Evolutionary conservation across 108 stramenopile species (phyloP), one percentile per base, ranked within the genome.

Genomic region (Cyclotella sp.): DNA sequence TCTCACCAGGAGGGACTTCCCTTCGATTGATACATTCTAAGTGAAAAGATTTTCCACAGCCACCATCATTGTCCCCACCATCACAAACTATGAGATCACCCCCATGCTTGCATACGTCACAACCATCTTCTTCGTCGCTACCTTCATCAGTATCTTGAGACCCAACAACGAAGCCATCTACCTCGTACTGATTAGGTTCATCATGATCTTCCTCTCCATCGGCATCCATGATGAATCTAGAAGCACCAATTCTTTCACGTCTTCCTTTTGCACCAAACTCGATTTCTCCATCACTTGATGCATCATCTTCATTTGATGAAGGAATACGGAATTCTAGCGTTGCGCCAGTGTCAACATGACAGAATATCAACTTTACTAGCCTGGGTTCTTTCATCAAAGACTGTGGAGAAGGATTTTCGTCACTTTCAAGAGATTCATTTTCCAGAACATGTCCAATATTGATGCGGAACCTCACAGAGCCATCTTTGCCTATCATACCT

Each of bases 31-130:
- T 75, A 59, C 90, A 91, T 24, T 65, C 63, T 6, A 83, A 55
- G 70, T 91, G 90, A 77, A 85, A 91, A 9, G 52, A 42, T 47
- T 76, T 72, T 14, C 85, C 86, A 70, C 90, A 91, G 30, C 90
- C 90, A 19, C 73, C 77, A 7, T 52, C 54, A 55, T 84, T 64
- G 29, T 77, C 71, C 8, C 88, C 88, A 22, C 87, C 89, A 85
- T 88, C 87, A 67, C 90, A 91, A 65, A 86, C 46, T 41, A 91
- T 85, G 24, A 91, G 79, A 39, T 89, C 86, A 57, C 90, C 90
- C 9, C 75, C 79, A 51, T 86, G 67, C 15, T 75, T 54, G 49
- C 90, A 91, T 39, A 91, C 65, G 45, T 39, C 41, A 58, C 90
- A 88, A 9, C 53, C 53, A 54, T 88, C 90, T 45, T 68, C 82